Conservation (phyloP, 2,329 filamentous ascomycete species). For the Clonostachys chloroleuca region DNA sequence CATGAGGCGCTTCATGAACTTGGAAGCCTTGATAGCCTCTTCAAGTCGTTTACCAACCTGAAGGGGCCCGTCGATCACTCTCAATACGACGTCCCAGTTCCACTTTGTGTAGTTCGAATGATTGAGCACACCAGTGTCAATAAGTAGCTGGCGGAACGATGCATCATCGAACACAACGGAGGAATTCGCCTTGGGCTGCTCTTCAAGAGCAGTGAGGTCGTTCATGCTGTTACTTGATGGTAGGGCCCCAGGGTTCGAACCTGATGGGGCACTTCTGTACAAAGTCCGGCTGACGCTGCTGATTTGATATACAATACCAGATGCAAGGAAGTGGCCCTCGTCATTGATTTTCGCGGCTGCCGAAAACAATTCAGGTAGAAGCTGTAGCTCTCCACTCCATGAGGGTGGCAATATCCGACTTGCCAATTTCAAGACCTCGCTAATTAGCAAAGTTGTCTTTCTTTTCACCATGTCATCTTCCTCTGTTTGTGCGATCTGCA, state of each 20-base stretch:
- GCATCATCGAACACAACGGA: constrained; percentile 51
- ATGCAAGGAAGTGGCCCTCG: constrained; percentile 73
- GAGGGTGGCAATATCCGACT: constrained; percentile 77
- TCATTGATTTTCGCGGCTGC: constrained; percentile 68
- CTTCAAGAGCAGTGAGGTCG: constrained; percentile 47
- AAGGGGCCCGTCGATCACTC: constrained; percentile 87
- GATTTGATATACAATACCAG: constrained; percentile 93
- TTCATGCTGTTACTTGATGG: constrained; percentile 38
- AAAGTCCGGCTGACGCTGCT: constrained; percentile 94
- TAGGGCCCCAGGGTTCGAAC: constrained; percentile 26
- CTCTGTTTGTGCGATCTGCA: constrained; percentile 63
- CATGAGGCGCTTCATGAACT: constrained; percentile 91
- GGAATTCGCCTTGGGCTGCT: constrained; percentile 46
- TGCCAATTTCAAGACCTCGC: constrained; percentile 85
- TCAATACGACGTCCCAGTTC: constrained; percentile 93
- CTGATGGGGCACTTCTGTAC: constrained; percentile 67
- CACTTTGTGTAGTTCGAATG: constrained; percentile 92
- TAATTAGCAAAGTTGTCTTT: constrained; percentile 86
- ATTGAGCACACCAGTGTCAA: constrained; percentile 81
- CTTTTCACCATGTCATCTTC: constrained; percentile 70
- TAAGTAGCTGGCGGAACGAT: constrained; percentile 58
- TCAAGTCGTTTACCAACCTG: constrained; percentile 88
- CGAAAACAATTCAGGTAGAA: constrained; percentile 80
- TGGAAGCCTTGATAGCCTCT: constrained; percentile 89
- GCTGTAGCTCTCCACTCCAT: constrained; percentile 81